phyloP scores from a whole-genome alignment of 352 stramenopile genomes.

The Saprolegnia parasitica region DNA sequence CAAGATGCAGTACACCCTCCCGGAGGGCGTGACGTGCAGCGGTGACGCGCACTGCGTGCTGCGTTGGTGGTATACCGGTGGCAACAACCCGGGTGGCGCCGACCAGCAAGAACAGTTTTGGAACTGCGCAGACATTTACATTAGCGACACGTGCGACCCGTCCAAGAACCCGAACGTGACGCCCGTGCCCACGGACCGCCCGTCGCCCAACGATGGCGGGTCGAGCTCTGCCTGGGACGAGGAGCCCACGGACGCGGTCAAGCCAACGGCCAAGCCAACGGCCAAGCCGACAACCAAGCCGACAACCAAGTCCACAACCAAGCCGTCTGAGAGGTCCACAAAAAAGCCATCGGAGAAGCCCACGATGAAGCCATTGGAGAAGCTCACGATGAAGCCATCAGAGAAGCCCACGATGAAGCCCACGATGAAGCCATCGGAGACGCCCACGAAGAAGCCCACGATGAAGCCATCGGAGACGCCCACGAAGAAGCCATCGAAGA shows the following conservation, averaged over 20 bases:
- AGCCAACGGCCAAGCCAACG: neutral
- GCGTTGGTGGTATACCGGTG: constrained; percentile 29
- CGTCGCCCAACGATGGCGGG: constrained; percentile 1
- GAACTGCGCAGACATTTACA: constrained; percentile 33
- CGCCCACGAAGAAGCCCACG: neutral
- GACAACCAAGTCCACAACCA: neutral
- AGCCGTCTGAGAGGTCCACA: neutral
- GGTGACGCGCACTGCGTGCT: constrained; percentile 29
- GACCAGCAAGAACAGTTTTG: constrained; percentile 31
- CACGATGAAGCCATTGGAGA: neutral
- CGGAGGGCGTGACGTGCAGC: constrained; percentile 26
- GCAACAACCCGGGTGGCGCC: constrained; percentile 24
- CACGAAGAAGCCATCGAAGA: neutral
- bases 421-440: neutral
- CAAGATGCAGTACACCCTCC: constrained; percentile 27
- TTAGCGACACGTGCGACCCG: constrained; percentile 15
- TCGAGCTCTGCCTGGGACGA: neutral
- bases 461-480: neutral
- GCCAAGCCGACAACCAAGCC: neutral
- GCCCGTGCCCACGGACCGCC: neutral
- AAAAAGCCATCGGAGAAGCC: neutral
- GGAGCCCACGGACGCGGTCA: neutral
- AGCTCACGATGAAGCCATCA: constrained; percentile 31
- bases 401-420: constrained; percentile 29
- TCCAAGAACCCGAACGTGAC: constrained; percentile 1